Conservation (phyloP, 2,329 filamentous ascomycete species). For the Sporothrix mexicana region DNA sequence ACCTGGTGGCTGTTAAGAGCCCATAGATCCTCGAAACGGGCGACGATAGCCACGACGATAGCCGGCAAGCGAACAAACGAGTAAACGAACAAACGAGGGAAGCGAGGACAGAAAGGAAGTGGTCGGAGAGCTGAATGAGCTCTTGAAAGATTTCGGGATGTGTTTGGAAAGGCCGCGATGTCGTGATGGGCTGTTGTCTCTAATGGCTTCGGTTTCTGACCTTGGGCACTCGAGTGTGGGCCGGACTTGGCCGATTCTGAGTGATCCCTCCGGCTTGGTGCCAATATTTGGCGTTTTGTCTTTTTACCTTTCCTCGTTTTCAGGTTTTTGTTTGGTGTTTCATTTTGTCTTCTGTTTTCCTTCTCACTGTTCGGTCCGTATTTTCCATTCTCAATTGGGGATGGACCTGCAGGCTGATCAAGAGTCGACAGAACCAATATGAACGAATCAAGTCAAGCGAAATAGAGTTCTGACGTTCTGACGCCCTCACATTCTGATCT, state of each 20-base stretch:
- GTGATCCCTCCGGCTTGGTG: background rate
- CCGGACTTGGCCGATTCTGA: background rate
- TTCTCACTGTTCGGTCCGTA: background rate
- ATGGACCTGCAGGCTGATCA: background rate
- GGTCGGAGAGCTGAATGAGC: background rate
- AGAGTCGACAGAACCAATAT: background rate
- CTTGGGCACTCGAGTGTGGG: background rate
- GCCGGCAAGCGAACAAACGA: no score
- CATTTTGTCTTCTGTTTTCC: background rate
- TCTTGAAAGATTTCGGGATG: background rate
- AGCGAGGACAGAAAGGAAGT: background rate
- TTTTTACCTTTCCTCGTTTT: background rate
- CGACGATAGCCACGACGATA: background rate
- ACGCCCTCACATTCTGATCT: no score
- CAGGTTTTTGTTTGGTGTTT: background rate
- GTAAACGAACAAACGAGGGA: background rate
- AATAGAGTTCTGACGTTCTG: background rate
- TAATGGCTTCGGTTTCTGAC: background rate
- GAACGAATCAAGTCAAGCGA: background rate
- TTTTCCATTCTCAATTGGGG: background rate
- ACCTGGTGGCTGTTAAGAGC: slow-evolving; percentile 28
- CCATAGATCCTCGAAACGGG: background rate
- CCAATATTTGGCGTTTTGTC: background rate
- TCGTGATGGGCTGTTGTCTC: slow-evolving; percentile 14
- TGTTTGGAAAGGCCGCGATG: slow-evolving; percentile 15